Percentiles rank a stretch among this genome's conserved stretches.
These are phyloP conservation scores for Xanthoconium purpureum DNA, from an alignment of 768 basidiomycete genomes.

Conservation along the genomic window DNA sequence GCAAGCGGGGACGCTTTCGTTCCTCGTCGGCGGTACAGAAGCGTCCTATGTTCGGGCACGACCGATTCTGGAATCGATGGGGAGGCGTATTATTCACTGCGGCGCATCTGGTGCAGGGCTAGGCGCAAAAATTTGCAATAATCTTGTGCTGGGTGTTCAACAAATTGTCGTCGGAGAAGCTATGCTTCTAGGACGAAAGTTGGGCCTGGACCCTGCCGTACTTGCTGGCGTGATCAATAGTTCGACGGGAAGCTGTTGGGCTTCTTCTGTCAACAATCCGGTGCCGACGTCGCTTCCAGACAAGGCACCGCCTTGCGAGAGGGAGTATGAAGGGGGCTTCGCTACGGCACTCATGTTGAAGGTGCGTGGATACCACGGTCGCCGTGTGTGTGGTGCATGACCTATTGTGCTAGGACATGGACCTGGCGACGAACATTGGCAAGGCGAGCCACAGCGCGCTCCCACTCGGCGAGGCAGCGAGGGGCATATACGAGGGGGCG, in stretches of 20 bases:
- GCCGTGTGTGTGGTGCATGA: constrained; percentile 4
- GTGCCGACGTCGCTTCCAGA: constrained; percentile 70
- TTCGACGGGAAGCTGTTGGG: constrained; percentile 81
- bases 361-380: constrained; percentile 36
- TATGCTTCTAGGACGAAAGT: constrained; percentile 79
- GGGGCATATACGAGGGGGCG: constrained; percentile 57
- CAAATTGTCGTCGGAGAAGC: constrained; percentile 87
- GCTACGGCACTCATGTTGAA: constrained; percentile 82
- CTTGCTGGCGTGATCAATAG: constrained; percentile 84
- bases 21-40: constrained; percentile 83
- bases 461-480: constrained; percentile 65
- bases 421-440: constrained; percentile 69
- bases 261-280: constrained; percentile 84
- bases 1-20: constrained; percentile 81
- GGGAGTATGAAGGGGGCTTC: constrained; percentile 83
- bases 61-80: constrained; percentile 71
- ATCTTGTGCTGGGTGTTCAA: constrained; percentile 72
- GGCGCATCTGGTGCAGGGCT: constrained; percentile 79
- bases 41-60: constrained; percentile 53
- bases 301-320: constrained; percentile 78
- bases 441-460: constrained; percentile 45
- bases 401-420: constrained; percentile 63
- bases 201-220: constrained; percentile 76
- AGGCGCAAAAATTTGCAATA: constrained; percentile 90
- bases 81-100: constrained; percentile 77